Percentiles rank a stretch among this genome's conserved stretches.
Evolutionary conservation across 192 early-diverging fungal genomes (phyloP).

Genomic region (Coemansia aciculifera): DNA sequence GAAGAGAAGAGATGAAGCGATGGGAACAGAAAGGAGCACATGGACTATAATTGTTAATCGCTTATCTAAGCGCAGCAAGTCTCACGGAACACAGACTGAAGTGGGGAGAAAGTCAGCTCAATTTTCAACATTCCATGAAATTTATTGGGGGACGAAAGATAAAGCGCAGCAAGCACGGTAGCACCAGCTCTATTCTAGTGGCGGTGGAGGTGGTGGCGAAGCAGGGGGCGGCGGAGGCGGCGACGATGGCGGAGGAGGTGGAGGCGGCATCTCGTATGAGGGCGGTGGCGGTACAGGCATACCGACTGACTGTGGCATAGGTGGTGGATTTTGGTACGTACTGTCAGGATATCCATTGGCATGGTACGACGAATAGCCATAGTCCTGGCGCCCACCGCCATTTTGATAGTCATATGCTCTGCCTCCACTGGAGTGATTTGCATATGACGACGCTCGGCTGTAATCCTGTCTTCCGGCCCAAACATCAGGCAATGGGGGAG

Average conservation of each 20-base stretch:
- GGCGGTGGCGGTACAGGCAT: conserved; percentile 14
- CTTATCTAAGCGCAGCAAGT: neutral
- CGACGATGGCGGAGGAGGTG: conserved; percentile 10
- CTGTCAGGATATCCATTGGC: neutral
- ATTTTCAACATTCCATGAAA: neutral
- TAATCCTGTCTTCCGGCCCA: conserved; percentile 2
- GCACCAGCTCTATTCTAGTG: conserved; percentile 12
- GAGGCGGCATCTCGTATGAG: conserved; percentile 1
- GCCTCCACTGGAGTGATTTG: neutral
- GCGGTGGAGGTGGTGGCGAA: conserved; percentile 18
- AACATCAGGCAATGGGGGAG: conserved; percentile 5
- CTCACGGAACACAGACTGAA: neutral
- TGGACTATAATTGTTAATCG: neutral
- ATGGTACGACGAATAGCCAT: conserved; percentile 8
- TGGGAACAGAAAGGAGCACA: neutral
- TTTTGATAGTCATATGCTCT: conserved; percentile 5
- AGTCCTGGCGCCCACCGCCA: conserved; percentile 1
- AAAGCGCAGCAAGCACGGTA: neutral
- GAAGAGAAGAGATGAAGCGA: neutral
- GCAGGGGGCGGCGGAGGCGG: conserved; percentile 12
- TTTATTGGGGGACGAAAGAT: neutral
- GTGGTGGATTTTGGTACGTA: neutral
- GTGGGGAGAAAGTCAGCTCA: too few species aligned
- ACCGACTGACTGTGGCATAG: conserved; percentile 6
- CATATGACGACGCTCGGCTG: neutral